Evolutionary conservation across 2,329 filamentous ascomycete species (phyloP), one percentile per base, ranked within the genome.

Genomic region (Penicillium griseofulvum): DNA sequence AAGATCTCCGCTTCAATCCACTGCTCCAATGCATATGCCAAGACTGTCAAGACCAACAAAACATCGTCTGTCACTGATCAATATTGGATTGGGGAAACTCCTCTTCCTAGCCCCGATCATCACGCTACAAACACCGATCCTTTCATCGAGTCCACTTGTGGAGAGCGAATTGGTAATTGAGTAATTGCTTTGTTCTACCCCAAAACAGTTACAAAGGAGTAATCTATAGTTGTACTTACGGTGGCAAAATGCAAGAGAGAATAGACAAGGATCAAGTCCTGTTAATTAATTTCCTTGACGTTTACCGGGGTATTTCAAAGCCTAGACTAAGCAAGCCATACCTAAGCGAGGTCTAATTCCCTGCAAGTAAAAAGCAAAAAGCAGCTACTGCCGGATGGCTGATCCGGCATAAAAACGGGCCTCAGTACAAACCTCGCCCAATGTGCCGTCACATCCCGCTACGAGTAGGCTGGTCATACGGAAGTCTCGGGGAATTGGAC

Each of bases 1-100:
- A 14, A 11, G 6, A 14, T 12, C 4, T 6, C 29, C 29, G 12
- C 5, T 17, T 28, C 12, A 16, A 42, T 22, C 47, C 26, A 4
- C 14, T 14, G 24, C 12, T 28, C 17, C 34, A 28, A n/a, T 42
- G 37, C 28, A 56, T 29, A 37, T 52, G 43, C 54, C 52, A 49
- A 52, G 47, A 19, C 19, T 29, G 49, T 57, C 54, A 57, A 50
- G 48, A 44, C 31, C 9, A 47, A 16, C 31, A 22, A 19, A 53
- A 34, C 17, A 24, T 48, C 10, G 2, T 46, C 19, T 9, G 50
- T 53, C 19, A 43, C 26, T 19, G 44, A 49, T 31, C 24, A 38
- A 22, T 26, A 22, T 17, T 33, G 26, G 28, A 16, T 36, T 39
- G 16, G 17, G 34, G 9, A 50, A 48, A n/a, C 9, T 34, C 34